These are phyloP conservation scores for Leccinellum rugosiceps DNA, from an alignment of 768 basidiomycete genomes.

Conservation along the genomic window DNA sequence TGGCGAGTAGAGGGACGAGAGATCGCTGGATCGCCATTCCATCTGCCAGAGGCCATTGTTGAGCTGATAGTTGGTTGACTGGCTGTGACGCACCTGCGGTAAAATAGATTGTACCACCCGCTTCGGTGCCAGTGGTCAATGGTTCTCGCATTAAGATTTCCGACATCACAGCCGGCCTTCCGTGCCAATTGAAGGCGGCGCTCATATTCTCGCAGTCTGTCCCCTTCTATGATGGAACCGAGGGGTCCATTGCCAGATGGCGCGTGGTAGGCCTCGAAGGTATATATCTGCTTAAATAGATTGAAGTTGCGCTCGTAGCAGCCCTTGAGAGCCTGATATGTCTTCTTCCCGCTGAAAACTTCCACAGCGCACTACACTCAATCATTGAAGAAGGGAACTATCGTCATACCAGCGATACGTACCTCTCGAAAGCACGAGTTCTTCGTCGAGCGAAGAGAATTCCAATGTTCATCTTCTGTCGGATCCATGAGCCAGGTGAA, in stretches of 20 bases:
- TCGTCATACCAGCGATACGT: conserved; percentile 3
- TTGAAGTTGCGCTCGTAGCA: conserved; percentile 86
- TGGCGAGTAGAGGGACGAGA: conserved; percentile 46
- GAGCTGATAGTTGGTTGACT: not conserved
- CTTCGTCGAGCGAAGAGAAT: conserved; percentile 71
- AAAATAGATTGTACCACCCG: conserved; percentile 77
- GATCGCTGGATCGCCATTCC: conserved; percentile 64
- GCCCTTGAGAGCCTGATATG: conserved; percentile 80
- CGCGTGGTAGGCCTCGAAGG: conserved; percentile 53
- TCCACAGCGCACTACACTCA: conserved; percentile 58
- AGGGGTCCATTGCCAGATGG: conserved; percentile 37
- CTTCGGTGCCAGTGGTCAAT: conserved; percentile 78
- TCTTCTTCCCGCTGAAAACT: conserved; percentile 74
- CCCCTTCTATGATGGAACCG: conserved; percentile 49
- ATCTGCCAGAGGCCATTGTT: conserved; percentile 38
- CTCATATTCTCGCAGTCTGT: conserved; percentile 69
- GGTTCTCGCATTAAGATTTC: conserved; percentile 67
- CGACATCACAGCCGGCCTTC: conserved; percentile 65
- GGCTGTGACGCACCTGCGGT: conserved; percentile 46
- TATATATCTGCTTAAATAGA: conserved; percentile 78
- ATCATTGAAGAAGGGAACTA: conserved; percentile 1
- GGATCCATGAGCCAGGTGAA: conserved; percentile 77
- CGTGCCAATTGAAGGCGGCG: conserved; percentile 64
- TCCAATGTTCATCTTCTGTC: conserved; percentile 75
- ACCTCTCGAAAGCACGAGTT: conserved; percentile 83